Evolutionary conservation across 257 asterid species (phyloP).

Genomic region (Catharanthus roseus): DNA sequence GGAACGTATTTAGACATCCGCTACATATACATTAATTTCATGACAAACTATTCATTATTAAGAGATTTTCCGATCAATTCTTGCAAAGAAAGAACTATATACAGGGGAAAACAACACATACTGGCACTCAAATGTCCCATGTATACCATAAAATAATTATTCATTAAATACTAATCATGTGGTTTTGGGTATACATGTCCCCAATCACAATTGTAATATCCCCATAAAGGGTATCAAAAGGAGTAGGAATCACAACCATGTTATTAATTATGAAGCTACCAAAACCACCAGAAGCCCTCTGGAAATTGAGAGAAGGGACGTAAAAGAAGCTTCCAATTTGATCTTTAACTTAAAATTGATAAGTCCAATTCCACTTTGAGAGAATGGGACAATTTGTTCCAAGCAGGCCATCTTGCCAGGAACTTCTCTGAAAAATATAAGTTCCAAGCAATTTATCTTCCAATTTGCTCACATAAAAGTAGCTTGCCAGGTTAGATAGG

Average conservation of each 20-base stretch:
- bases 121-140: neutral
- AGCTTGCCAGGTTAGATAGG: no score
- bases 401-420: conserved; percentile 90
- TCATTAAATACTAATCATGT: conserved; percentile 53
- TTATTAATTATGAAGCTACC: conserved; percentile 65
- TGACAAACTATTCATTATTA: no score
- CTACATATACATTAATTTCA: no score
- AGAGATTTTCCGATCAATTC: neutral
- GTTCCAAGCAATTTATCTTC: no score
- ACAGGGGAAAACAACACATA: neutral
- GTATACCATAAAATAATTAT: conserved; percentile 11
- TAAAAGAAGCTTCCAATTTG: conserved; percentile 88
- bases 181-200: conserved; percentile 87
- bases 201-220: conserved; percentile 78
- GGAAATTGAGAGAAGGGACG: conserved; percentile 89
- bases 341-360: no score
- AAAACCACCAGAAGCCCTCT: conserved; percentile 85
- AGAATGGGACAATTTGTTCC: conserved; percentile 98
- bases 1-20: no score
- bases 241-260: conserved; percentile 61
- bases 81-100: no score
- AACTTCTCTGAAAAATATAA: conserved; percentile 70
- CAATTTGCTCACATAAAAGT: no score
- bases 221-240: conserved; percentile 76
- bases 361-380: conserved; percentile 97